Evolutionary conservation across 2,329 filamentous ascomycete species (phyloP).

Genomic region (Metarhizium brunneum): DNA sequence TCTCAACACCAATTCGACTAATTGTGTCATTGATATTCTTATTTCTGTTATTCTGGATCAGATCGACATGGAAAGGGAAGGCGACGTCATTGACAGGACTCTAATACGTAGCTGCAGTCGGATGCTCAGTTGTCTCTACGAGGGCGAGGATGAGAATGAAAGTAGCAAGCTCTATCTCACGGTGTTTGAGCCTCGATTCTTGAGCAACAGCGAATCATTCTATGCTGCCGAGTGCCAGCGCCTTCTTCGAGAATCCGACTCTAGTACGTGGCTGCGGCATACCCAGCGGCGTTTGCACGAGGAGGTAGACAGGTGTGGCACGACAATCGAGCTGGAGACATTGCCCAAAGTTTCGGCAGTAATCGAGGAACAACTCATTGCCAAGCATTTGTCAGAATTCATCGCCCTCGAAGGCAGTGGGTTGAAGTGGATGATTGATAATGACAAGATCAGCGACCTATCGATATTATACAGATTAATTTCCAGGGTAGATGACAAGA

Average conservation of each 20-base stretch:
- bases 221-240: constrained; percentile 68
- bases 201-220: constrained; percentile 61
- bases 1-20: constrained; percentile 33
- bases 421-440: constrained; percentile 82
- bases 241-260: constrained; percentile 69
- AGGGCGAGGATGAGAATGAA: constrained; percentile 69
- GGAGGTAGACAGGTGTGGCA: constrained; percentile 73
- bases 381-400: constrained; percentile 68
- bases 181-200: constrained; percentile 70
- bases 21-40: constrained; percentile 62
- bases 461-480: constrained; percentile 75
- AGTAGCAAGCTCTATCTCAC: constrained; percentile 74
- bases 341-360: constrained; percentile 65
- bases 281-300: constrained; percentile 67
- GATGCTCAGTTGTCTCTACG: constrained; percentile 86
- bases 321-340: constrained; percentile 67
- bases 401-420: constrained; percentile 79
- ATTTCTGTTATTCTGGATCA: constrained; percentile 81
- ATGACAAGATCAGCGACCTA: constrained; percentile 71
- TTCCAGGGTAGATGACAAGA: constrained; percentile 65
- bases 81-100: constrained; percentile 76
- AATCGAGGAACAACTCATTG: constrained; percentile 73
- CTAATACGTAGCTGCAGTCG: constrained; percentile 75
- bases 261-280: constrained; percentile 71
- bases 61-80: constrained; percentile 84